Percentiles rank a stretch among this genome's conserved stretches.
Evolutionary conservation across 2,329 filamentous ascomycete genomes (phyloP).

Genomic region (Penicillium vulpinum): DNA sequence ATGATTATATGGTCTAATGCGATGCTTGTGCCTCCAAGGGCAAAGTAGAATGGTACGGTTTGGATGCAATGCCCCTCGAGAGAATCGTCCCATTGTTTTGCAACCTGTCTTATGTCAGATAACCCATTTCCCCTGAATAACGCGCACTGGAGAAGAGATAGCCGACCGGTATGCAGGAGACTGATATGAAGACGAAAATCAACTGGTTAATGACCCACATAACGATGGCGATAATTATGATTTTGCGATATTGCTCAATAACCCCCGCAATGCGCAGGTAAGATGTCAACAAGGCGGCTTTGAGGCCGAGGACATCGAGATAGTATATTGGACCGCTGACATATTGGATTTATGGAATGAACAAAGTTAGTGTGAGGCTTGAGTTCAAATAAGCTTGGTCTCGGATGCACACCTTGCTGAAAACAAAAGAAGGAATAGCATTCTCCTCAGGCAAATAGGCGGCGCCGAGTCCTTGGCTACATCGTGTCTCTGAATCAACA

Average conservation of each 20-base stretch:
- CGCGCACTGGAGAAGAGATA: background rate
- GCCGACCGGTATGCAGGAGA: conserved; percentile 31
- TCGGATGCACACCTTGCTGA: conserved; percentile 24
- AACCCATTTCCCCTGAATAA: background rate
- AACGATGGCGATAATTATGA: conserved; percentile 38
- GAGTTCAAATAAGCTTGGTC: background rate
- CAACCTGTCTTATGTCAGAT: conserved; percentile 25
- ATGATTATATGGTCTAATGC: conserved; percentile 28
- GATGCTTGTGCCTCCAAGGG: conserved; percentile 32
- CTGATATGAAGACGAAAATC: conserved; percentile 28
- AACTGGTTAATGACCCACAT: conserved; percentile 44
- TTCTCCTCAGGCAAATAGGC: conserved; percentile 26
- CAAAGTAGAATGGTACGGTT: conserved; percentile 47
- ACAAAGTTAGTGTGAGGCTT: background rate
- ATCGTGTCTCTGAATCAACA: conserved; percentile 26
- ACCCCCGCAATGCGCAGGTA: conserved; percentile 51
- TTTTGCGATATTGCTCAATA: conserved; percentile 35
- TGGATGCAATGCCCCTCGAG: conserved; percentile 44
- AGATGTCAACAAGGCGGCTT: conserved; percentile 49
- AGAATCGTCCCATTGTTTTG: conserved; percentile 46
- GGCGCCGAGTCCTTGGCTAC: conserved; percentile 24
- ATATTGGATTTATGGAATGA: conserved; percentile 27
- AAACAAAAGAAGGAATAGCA: conserved; percentile 25
- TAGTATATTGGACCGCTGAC: conserved; percentile 29
- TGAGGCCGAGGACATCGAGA: conserved; percentile 47